Evolutionary conservation across 768 basidiomycete genomes (phyloP), one percentile per base, ranked within the genome.

Genomic region (Serendipita sp.): DNA sequence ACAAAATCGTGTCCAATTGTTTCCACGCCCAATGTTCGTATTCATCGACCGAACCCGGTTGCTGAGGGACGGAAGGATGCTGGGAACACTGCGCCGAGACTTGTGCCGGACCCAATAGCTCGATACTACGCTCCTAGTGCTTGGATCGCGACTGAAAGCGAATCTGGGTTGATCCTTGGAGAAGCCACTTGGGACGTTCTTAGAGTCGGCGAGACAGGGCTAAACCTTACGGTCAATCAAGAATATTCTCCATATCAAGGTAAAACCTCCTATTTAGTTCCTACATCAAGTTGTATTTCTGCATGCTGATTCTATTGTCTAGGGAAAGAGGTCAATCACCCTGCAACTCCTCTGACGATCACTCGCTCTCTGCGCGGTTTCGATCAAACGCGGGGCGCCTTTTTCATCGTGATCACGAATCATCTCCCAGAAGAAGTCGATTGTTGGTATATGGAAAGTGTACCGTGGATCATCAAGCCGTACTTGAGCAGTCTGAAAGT

Each of bases 401-500:
- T 99, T 18, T 80, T 80, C 48, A 73, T 94, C 11, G 76, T 79
- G 28, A 72, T 97, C 63, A 78, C 71, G 3, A 96, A 95, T 70
- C 78, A 82, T 66, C 76, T 75, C 44, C 67, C 75, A 18, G 71
- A 74, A 3, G 68, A 77, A 1, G 68, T 83, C 23, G 72, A 76
- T 18, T 78, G 85, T 0, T 73, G 85, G 7, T 96, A 94, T 73
- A 80, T 93, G 48, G 96, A 98, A 74, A 88, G 88, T 1, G 85
- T 94, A 80, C 96, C 95, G 3, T 95, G 93, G 85, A 85, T 92
- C 70, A 78, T 97, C 44, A 87, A 91, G 65, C 85, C 90, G 56
- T 92, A 88, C 76, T 76, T 95, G 67, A 88, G 91, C 74, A 92
- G 92, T 4, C 75, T 95, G 63, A 73, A 75, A 18, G 75, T 83